Evolutionary conservation across 148 eudicot genomes (phyloP), one percentile per base, ranked within the genome.

Genomic region (Talinum fruticosum): DNA sequence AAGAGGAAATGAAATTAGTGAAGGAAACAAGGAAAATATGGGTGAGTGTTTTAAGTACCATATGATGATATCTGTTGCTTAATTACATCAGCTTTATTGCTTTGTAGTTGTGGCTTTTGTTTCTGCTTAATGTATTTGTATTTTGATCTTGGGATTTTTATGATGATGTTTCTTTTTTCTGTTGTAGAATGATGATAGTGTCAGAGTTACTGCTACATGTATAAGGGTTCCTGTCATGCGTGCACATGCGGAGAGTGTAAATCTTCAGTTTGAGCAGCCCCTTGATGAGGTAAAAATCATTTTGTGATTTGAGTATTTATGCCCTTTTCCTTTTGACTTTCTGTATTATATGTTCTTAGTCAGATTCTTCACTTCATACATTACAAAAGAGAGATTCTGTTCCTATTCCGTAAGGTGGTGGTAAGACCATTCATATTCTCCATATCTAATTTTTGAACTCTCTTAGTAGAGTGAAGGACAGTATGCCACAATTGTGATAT

Each of bases 1-100:
- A 96, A 77, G 99, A 96, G 82, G 99, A 96, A 83, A 96, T 96
- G 98, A 96, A 96, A 75, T 76, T 96, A 70, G 98, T 96, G 1
- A 96, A 96, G 80, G 99, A 96, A 87, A 96, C 99, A 19, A 90
- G 98, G 89, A 96, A 96, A 85, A 96, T 96, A 44, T 96, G 99
- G 99, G 99, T 96, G 83, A 87, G 90, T 69, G 33, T 74, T 76
- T 47, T 29, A 38, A 54, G 30, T 38, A 10, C 24, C 29, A 13
- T 53, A 28, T 62, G 30, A 33, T 72, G 34, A 28, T 68, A 34
- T 45, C 16, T 59, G 6, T 57, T 57, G 28, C 33, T 66, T 37
- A 8, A 23, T n/a, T 61, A 34, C 45, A 14, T 21, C 66, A 23
- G 45, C 1, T 29, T 65, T 36, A 30, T 62, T 69, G 29, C n/a